These are phyloP conservation scores for Hyphopichia pseudoburtonii DNA, from an alignment of 1,139 yeast genomes.

Conservation along the genomic window DNA sequence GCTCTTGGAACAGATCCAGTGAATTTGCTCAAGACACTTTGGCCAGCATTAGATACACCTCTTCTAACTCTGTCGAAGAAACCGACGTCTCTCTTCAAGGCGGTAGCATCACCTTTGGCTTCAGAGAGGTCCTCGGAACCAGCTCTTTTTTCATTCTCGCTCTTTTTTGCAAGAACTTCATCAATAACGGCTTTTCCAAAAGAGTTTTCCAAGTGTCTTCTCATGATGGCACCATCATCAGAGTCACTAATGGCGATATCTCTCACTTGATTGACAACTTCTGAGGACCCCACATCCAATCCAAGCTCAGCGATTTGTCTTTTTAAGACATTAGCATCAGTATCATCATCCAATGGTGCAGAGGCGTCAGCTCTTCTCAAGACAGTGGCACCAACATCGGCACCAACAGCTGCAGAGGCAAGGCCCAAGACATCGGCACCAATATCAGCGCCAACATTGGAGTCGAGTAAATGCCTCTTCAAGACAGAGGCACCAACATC, in stretches of 20 bases:
- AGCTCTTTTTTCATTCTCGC: no score
- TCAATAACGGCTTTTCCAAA: no score
- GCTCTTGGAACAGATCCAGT: slow-evolving; percentile 26
- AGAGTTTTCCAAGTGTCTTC: slow-evolving; percentile 1
- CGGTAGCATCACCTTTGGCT: slow-evolving; percentile 1
- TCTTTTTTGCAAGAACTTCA: no score
- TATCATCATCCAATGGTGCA: background rate
- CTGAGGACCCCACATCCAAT: no score
- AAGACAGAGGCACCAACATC: slow-evolving; percentile 9
- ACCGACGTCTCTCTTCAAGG: slow-evolving; percentile 6
- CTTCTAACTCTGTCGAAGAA: slow-evolving; percentile 3
- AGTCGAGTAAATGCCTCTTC: slow-evolving; percentile 8
- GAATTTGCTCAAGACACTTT: slow-evolving; percentile 6
- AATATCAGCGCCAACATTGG: slow-evolving; percentile 6
- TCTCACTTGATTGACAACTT: no score
- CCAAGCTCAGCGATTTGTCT: no score
- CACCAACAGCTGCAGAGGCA: slow-evolving; percentile 3
- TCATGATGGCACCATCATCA: background rate
- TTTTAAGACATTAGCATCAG: no score
- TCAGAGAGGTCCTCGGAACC: no score
- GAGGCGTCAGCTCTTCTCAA: slow-evolving; percentile 3
- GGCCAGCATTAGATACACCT: slow-evolving; percentile 3
- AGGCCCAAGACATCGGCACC: slow-evolving; percentile 7
- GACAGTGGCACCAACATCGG: slow-evolving; percentile 3
- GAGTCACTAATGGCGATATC: no score